These are phyloP conservation scores for Boechera retrofracta DNA, from an alignment of 345 rosid genomes.

Conservation along the genomic window DNA sequence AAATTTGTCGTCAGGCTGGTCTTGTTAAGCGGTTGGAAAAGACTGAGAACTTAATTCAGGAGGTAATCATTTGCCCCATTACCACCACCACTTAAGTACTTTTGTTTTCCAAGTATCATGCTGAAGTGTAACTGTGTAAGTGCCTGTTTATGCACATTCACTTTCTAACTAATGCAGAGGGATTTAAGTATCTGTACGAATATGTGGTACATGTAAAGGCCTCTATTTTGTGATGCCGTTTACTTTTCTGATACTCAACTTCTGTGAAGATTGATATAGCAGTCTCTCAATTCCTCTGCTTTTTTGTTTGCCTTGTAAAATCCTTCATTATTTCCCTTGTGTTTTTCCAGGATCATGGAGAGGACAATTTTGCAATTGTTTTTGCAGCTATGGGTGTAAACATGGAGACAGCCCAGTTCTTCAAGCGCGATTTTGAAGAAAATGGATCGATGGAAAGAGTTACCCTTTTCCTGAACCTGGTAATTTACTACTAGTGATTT, in stretches of 20 bases:
- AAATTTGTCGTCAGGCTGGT: slow-evolving; percentile 99
- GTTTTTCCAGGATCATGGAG: slow-evolving; percentile 69
- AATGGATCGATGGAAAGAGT: slow-evolving; percentile 99
- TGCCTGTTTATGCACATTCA: slow-evolving; percentile 10
- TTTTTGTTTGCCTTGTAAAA: slow-evolving; percentile 12
- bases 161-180: slow-evolving; percentile 1
- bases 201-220: neutral
- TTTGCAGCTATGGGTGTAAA: slow-evolving; percentile 99
- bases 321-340: neutral
- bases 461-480: slow-evolving; percentile 87
- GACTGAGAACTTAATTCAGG: slow-evolving; percentile 77
- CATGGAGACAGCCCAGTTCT: slow-evolving; percentile 99
- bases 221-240: slow-evolving; percentile 1
- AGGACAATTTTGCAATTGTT: slow-evolving; percentile 98
- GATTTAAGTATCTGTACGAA: neutral
- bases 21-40: slow-evolving; percentile 96
- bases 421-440: slow-evolving; percentile 99
- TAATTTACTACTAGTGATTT: slow-evolving; percentile 7
- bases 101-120: slow-evolving; percentile 4
- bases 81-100: slow-evolving; percentile 20
- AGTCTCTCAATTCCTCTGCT: neutral
- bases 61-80: slow-evolving; percentile 52
- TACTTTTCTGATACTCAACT: slow-evolving; percentile 16
- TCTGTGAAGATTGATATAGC: neutral
- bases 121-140: neutral